Conservation (phyloP, 805 yeast genomes). For the Cyberlindnera mycetangii region DNA sequence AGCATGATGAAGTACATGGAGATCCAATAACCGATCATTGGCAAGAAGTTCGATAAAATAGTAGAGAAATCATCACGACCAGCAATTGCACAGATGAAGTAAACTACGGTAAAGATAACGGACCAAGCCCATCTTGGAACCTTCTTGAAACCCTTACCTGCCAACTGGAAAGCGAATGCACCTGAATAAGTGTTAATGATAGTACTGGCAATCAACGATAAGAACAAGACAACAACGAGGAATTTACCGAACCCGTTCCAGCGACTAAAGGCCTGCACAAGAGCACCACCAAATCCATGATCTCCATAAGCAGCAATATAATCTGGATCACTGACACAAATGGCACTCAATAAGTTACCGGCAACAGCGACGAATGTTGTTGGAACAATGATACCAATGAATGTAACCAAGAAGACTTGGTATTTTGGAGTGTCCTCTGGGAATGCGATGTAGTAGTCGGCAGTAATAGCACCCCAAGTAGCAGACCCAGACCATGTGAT, state of each 20-base stretch:
- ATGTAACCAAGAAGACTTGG: slow-evolving; percentile 57
- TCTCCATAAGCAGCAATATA: slow-evolving; percentile 57
- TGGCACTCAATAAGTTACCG: slow-evolving; percentile 63
- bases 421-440: slow-evolving; percentile 65
- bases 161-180: slow-evolving; percentile 70
- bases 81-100: slow-evolving; percentile 69
- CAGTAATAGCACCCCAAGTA: slow-evolving; percentile 86
- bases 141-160: slow-evolving; percentile 48
- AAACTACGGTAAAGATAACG: slow-evolving; percentile 56
- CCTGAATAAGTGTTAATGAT: slow-evolving; percentile 78
- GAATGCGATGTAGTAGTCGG: slow-evolving; percentile 79
- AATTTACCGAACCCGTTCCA: slow-evolving; percentile 82
- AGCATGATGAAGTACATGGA: slow-evolving; percentile 70
- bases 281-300: slow-evolving; percentile 73
- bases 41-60: slow-evolving; percentile 75
- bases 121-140: slow-evolving; percentile 81
- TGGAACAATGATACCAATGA: slow-evolving; percentile 64
- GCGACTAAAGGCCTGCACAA: slow-evolving; percentile 58
- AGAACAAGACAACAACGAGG: slow-evolving; percentile 61
- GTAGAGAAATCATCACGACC: slow-evolving; percentile 72
- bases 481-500: slow-evolving; percentile 75
- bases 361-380: slow-evolving; percentile 71
- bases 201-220: slow-evolving; percentile 80
- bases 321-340: slow-evolving; percentile 52
- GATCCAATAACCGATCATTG: slow-evolving; percentile 92